phyloP scores from a whole-genome alignment of 495 filamentous ascomycete species.

The Amphirosellinia nigrospora region DNA sequence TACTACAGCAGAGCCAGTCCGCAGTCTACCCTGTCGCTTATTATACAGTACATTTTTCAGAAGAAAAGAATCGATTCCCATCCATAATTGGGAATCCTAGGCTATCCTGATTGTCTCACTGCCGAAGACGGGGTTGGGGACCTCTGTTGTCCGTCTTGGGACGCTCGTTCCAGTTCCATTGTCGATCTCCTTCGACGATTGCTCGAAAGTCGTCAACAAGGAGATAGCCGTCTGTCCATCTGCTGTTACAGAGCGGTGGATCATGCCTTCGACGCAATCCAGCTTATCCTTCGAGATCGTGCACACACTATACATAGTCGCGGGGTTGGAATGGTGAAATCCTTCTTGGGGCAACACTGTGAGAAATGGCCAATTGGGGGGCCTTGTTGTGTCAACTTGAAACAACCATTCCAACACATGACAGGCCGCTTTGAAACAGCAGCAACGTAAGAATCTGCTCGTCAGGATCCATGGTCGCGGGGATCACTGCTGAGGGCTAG shows the following conservation, averaged over 20 bases:
- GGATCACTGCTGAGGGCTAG: neutral
- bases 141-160: neutral
- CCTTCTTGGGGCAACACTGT: constrained; percentile 1
- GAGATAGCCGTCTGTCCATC: neutral
- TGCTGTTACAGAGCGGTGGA: constrained; percentile 13
- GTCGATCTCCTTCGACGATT: constrained; percentile 19
- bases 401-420: constrained; percentile 25
- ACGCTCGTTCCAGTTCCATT: constrained; percentile 8
- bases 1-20: neutral
- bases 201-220: neutral
- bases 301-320: neutral
- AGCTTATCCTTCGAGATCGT: neutral
- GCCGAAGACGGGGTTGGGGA: constrained; percentile 19
- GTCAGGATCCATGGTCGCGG: constrained; percentile 2
- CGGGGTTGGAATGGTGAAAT: constrained; percentile 22
- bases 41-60: neutral
- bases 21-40: neutral
- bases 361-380: constrained; percentile 16
- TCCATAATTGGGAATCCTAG: constrained; percentile 10
- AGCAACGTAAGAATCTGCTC: constrained; percentile 20
- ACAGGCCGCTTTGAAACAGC: constrained; percentile 23
- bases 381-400: constrained; percentile 22
- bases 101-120: constrained; percentile 3
- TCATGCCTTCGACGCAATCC: constrained; percentile 14
- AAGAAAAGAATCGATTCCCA: neutral